Evolutionary conservation across 225 moss, liverwort and hornwort genomes (phyloP).

Genomic region (Polytrichum formosum): DNA sequence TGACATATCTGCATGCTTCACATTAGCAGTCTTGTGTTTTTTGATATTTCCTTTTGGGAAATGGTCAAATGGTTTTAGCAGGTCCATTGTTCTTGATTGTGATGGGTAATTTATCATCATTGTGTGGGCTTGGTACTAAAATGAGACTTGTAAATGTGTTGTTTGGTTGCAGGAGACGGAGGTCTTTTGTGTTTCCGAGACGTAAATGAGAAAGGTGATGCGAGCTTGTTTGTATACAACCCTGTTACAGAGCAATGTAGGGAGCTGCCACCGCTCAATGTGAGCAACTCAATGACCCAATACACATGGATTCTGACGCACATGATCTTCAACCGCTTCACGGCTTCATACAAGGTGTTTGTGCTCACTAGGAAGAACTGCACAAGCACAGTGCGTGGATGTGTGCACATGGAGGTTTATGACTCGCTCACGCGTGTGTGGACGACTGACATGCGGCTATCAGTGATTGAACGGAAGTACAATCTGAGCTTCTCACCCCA

Average conservation of each 20-base stretch:
- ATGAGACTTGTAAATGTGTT: background rate
- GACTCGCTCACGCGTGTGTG: conserved; percentile 24
- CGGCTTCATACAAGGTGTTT: conserved; percentile 40
- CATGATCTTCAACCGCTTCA: conserved; percentile 28
- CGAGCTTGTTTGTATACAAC: conserved; percentile 45
- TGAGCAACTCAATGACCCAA: conserved; percentile 32
- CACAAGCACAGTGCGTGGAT: background rate
- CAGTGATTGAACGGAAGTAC: conserved; percentile 42
- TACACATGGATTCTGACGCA: conserved; percentile 37
- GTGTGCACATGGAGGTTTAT: conserved; percentile 45
- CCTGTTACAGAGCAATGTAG: conserved; percentile 27
- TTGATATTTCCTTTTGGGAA: too few relatives aligned
- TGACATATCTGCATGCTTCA: too few relatives aligned
- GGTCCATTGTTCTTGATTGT: too few relatives aligned
- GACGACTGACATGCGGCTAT: conserved; percentile 20
- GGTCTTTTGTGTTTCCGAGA: conserved; percentile 50
- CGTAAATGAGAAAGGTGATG: conserved; percentile 33
- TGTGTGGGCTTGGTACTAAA: background rate
- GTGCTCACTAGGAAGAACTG: conserved; percentile 23
- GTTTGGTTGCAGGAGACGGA: conserved; percentile 35
- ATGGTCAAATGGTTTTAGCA: too few relatives aligned
- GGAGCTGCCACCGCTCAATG: conserved; percentile 35
- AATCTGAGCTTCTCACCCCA: conserved; percentile 35
- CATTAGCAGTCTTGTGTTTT: too few relatives aligned
- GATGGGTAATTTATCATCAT: background rate